A percentile compares a stretch with the other conserved stretches of the same genome.
phyloP scores from a whole-genome alignment of 192 early-diverging fungal genomes.

The Coemansia sp. region DNA sequence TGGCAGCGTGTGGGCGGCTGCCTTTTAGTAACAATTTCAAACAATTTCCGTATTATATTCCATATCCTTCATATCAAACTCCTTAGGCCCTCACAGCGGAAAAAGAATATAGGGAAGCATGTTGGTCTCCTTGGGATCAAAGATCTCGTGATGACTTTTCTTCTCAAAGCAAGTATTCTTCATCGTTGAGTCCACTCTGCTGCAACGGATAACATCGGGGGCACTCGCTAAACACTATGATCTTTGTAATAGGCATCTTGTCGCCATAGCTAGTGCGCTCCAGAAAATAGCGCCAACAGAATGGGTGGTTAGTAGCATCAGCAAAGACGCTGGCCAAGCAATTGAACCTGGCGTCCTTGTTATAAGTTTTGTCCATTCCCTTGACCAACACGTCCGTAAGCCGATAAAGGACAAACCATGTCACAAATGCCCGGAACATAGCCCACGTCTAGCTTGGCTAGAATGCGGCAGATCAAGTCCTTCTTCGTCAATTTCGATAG shows the following conservation, averaged over 20 bases:
- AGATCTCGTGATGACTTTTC: conserved; percentile 62
- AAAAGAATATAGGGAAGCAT: no score
- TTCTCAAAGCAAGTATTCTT: conserved; percentile 89
- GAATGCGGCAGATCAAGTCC: conserved; percentile 13
- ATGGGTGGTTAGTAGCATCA: conserved; percentile 70
- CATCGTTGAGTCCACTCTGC: conserved; percentile 57
- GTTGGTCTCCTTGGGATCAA: conserved; percentile 73
- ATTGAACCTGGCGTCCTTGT: no score
- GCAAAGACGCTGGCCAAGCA: conserved; percentile 91
- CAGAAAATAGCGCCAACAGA: conserved; percentile 71
- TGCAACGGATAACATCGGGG: conserved; percentile 65
- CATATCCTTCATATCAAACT: no score
- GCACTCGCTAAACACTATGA: conserved; percentile 85
- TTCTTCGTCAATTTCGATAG: no score
- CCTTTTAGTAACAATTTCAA: neutral
- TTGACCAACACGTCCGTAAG: conserved; percentile 70
- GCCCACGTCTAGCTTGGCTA: conserved; percentile 48
- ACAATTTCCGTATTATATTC: neutral
- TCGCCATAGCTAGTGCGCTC: conserved; percentile 61
- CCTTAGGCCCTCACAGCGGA: no score
- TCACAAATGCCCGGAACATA: conserved; percentile 38
- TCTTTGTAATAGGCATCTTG: conserved; percentile 74
- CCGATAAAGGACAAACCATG: conserved; percentile 68
- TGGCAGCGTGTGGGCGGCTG: conserved; percentile 3
- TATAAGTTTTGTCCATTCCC: no score